Percentiles rank a stretch among this genome's conserved stretches.
phyloP scores from a whole-genome alignment of 257 asterid genomes.

The Scutellaria minor region DNA sequence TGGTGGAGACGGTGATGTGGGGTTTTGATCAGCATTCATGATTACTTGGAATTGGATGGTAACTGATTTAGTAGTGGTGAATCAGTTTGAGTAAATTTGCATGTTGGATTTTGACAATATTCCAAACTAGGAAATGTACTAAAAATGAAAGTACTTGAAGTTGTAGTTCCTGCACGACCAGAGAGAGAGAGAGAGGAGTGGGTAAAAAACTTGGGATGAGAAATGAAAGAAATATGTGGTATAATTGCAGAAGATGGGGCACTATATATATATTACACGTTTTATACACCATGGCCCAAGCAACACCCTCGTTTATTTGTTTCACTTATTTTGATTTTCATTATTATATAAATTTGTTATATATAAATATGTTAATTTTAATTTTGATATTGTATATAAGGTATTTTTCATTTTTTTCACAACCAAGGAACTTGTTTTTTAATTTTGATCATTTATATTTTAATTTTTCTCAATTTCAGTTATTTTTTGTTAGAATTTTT shows the following conservation, averaged over 20 bases:
- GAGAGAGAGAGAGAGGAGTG: not conserved
- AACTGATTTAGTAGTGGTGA: not conserved
- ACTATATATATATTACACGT: not conserved
- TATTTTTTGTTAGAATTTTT: too few relatives aligned
- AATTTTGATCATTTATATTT: too few relatives aligned
- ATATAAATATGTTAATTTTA: too few relatives aligned
- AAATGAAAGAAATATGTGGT: slow-evolving; percentile 33
- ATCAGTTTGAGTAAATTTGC: slow-evolving; percentile 9
- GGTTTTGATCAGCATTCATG: slow-evolving; percentile 20
- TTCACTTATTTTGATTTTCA: too few relatives aligned
- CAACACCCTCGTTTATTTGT: too few relatives aligned
- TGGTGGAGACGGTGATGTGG: not conserved
- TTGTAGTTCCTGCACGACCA: slow-evolving; percentile 17
- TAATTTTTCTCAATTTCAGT: too few relatives aligned
- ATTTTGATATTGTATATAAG: too few relatives aligned
- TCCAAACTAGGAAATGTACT: slow-evolving; percentile 34
- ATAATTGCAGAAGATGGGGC: not conserved
- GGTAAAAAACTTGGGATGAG: slow-evolving; percentile 29
- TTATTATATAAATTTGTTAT: too few relatives aligned
- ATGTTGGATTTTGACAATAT: slow-evolving; percentile 25
- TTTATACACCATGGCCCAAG: not conserved
- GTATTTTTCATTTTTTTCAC: too few relatives aligned
- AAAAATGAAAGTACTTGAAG: not conserved
- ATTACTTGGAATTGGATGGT: slow-evolving; percentile 13
- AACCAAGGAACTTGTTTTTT: too few relatives aligned